phyloP scores from a whole-genome alignment of 441 rosid genomes.

The Erodium texanum region DNA sequence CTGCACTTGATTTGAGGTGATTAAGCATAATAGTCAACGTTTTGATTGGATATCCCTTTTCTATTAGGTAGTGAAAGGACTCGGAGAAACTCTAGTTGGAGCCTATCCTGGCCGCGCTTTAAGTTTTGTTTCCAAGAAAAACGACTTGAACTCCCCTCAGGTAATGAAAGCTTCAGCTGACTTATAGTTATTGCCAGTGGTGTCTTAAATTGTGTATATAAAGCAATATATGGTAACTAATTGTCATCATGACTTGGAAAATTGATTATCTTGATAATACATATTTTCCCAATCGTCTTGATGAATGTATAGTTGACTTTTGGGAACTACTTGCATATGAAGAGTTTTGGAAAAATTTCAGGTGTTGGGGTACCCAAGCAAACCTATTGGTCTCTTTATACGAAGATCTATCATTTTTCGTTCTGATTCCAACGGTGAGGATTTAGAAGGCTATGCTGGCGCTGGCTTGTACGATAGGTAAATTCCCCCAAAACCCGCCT shows the following conservation, averaged over 20 bases:
- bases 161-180: slow-evolving; percentile 30
- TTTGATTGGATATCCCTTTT: slow-evolving; percentile 8
- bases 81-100: slow-evolving; percentile 95
- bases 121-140: slow-evolving; percentile 83
- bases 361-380: slow-evolving; percentile 94
- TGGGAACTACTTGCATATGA: slow-evolving; percentile 14
- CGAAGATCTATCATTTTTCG: slow-evolving; percentile 80
- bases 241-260: background rate
- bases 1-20: background rate
- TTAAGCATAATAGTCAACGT: background rate
- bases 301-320: background rate
- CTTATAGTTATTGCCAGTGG: background rate
- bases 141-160: slow-evolving; percentile 60
- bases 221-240: background rate
- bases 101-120: slow-evolving; percentile 97
- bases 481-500: slow-evolving; percentile 10
- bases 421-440: slow-evolving; percentile 97
- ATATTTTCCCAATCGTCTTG: background rate
- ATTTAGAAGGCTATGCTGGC: slow-evolving; percentile 97
- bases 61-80: slow-evolving; percentile 81
- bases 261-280: background rate
- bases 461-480: slow-evolving; percentile 99
- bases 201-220: background rate
- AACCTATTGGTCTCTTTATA: slow-evolving; percentile 81
- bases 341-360: slow-evolving; percentile 24